Evolutionary conservation across 2,329 filamentous ascomycete genomes (phyloP), one percentile per base, ranked within the genome.

Genomic region (Seiridium unicorne): DNA sequence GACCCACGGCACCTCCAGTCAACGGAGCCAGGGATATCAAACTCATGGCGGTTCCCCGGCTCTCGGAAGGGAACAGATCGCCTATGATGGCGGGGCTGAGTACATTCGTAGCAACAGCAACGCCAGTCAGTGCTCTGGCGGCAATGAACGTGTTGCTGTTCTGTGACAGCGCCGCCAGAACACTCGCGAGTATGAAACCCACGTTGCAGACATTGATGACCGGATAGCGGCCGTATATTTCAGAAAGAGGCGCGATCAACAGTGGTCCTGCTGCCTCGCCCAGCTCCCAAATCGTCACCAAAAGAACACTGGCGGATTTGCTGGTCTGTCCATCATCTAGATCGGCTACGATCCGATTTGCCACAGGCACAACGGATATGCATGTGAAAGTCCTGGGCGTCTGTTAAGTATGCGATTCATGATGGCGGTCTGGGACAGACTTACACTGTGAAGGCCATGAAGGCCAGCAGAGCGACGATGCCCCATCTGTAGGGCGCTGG

Each of bases 211-310:
- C 70, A 69, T 85, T 82, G 65, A 87, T 77, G 55, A 88, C 79
- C 4, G 78, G 76, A 60, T 81, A 79, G 1, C 85, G 81, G 42
- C 86, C 85, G 64, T 81, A 81, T 9, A 85, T 73, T 71, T 91
- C 88, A 5, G 82, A 86, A 4, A 89, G 70, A 0, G 88, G 87
- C 8, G 85, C 87, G 66, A 87, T 84, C 38, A 88, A 72, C 1
- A 83, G 72, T 1, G 86, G 86, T 0, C 86, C 86, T 5, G 84
- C 81, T 2, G 83, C 83, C 64, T 88, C 85, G 62, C 89, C 88
- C 0, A 91, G 80, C 61, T 92, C 84, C 79, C 89, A 89, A 61
- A 91, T 85, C 0, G 88, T 90, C 7, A 92, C 86, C 58, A 91
- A 85, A 49, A 93, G 76, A 44, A 84, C 81, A 65, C 76, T 79